A percentile compares a stretch with the other conserved stretches of the same genome.
These are phyloP conservation scores for Eimeria necatrix DNA, from an alignment of 169 alveolate species.

Conservation along the genomic window DNA sequence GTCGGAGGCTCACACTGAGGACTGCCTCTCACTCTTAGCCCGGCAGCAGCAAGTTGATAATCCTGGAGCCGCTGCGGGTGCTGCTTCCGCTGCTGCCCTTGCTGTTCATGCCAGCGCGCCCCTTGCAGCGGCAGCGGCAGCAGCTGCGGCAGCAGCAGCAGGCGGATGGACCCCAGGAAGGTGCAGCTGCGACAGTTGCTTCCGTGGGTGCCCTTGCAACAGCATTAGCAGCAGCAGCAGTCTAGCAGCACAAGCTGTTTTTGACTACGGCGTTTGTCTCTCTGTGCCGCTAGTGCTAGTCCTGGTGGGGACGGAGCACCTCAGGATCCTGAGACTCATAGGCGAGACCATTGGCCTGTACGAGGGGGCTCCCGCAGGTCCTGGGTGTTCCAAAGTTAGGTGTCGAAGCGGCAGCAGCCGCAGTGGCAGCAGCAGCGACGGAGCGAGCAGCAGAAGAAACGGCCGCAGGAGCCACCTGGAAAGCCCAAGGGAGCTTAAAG, in stretches of 20 bases:
- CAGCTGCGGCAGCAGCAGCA: constrained; percentile 53
- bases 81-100: constrained; percentile 43
- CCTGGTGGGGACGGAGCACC: constrained; percentile 61
- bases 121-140: constrained; percentile 56
- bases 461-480: neutral
- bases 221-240: constrained; percentile 37
- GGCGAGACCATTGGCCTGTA: constrained; percentile 27
- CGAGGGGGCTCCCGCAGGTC: neutral
- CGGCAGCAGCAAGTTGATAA: neutral
- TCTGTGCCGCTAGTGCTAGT: constrained; percentile 38
- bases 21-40: constrained; percentile 19
- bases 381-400: neutral
- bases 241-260: neutral
- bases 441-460: constrained; percentile 28
- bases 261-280: constrained; percentile 60
- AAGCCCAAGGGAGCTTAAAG: constrained; percentile 14
- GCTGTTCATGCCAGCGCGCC: neutral
- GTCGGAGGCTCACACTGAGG: constrained; percentile 13
- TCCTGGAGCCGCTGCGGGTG: neutral
- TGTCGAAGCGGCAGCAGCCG: constrained; percentile 24
- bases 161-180: constrained; percentile 13
- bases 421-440: constrained; percentile 11
- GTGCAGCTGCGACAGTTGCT: constrained; percentile 50
- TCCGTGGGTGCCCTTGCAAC: constrained; percentile 8
- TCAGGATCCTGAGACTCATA: constrained; percentile 7